Evolutionary conservation across 139 green algal species (phyloP), one percentile per base, ranked within the genome.

Genomic region (Volvox reticuliferus): DNA sequence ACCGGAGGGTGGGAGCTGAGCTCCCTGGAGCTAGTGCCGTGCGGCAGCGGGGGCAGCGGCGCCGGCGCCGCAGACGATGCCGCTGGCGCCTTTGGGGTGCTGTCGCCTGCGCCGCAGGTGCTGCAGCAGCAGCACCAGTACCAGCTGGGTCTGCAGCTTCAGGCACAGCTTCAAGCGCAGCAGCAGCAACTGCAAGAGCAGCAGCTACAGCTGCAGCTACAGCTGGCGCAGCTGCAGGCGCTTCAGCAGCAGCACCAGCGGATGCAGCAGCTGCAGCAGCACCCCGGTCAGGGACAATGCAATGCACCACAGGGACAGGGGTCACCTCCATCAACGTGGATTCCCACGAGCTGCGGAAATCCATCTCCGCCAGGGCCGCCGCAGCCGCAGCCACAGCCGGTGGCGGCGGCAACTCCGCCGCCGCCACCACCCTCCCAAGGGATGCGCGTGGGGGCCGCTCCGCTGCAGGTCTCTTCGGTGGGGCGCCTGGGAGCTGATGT

Each of bases 231-330:
- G 79, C 79, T 36, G 79, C 21, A 17, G 44, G 37, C 44, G 32
- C 22, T 61, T 3, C 33, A 61, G 33, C 18, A 20, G 75, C 37
- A 69, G 79, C 79, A 69, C 22, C 44, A 85, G 24, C 79, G 67
- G 79, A 24, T 85, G 79, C 79, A 37, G 79, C 37, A 35, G 17
- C 36, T 83, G 36, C 78, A 67, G 79, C 79, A 61, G 75, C 75
- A 85, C 13, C 44, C 44, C 5, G 44, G 44, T 9, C 44, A 55
- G 44, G 44, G 5, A 55, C 44, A 5, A 55, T 55, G 5, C 44
- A 55, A 9, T 55, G 44, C 44, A 55, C 44, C 44, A 55, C 44
- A 55, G 44, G 44, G 44, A 55, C 44, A 55, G 44, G 44, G 44
- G 44, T 55, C 44, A 9, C 44, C 44, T 26, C 22, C 67, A 12